Evolutionary conservation across 164 flowering plant genomes (phyloP).

Genomic region (Liquidambar formosana): DNA sequence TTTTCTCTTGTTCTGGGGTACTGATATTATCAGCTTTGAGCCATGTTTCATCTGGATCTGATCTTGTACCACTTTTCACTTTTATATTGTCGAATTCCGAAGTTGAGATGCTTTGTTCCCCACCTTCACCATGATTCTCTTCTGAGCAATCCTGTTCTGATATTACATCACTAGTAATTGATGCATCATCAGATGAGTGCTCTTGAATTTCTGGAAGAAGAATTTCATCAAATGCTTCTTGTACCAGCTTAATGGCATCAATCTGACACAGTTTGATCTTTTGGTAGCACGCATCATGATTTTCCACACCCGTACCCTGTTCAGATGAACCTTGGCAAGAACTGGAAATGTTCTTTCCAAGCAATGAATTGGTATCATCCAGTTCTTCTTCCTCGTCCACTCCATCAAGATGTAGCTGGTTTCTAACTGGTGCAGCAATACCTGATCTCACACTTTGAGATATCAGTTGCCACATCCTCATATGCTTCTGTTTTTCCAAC

Average conservation of each 20-base stretch:
- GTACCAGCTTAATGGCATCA: conserved; percentile 49
- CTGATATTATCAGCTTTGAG: background rate
- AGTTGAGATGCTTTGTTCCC: background rate
- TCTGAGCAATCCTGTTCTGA: conserved; percentile 27
- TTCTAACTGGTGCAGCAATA: conserved; percentile 28
- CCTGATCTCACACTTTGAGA: conserved; percentile 42
- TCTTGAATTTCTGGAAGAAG: conserved; percentile 47
- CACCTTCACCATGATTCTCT: conserved; percentile 6
- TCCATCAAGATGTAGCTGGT: conserved; percentile 16
- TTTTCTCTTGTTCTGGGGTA: conserved; percentile 15
- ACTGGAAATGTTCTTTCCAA: background rate
- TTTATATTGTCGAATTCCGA: background rate
- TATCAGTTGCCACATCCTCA: conserved; percentile 50
- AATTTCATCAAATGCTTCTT: conserved; percentile 56
- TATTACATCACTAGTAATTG: conserved; percentile 20
- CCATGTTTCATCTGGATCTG: conserved; percentile 6
- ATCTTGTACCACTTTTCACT: background rate
- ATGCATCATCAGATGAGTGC: conserved; percentile 35
- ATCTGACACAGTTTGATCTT: conserved; percentile 22
- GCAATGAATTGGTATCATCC: conserved; percentile 1
- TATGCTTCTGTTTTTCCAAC: conserved; percentile 27
- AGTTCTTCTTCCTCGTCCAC: conserved; percentile 13
- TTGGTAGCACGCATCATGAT: conserved; percentile 11
- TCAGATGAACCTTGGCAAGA: conserved; percentile 4
- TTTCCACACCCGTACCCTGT: conserved; percentile 2